phyloP scores from a whole-genome alignment of 768 basidiomycete species.

The Tremella fuciformis region DNA sequence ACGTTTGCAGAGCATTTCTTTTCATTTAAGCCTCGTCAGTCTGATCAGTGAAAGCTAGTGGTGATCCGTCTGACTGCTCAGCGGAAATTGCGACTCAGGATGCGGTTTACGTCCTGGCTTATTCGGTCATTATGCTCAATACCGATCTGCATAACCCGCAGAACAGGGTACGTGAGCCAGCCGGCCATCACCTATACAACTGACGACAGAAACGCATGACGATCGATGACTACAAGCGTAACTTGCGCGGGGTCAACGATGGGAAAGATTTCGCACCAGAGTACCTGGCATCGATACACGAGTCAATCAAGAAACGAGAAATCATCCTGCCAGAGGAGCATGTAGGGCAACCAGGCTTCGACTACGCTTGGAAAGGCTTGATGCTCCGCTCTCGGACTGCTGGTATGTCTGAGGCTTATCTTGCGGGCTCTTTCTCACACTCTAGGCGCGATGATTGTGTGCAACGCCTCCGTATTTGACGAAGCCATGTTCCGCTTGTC shows the following conservation, averaged over 20 bases:
- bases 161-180: slow-evolving; percentile 62
- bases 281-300: slow-evolving; percentile 86
- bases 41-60: no score
- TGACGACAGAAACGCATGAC: slow-evolving; percentile 82
- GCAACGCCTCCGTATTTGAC: slow-evolving; percentile 78
- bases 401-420: slow-evolving; percentile 56
- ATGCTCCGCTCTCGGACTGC: slow-evolving; percentile 74
- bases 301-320: slow-evolving; percentile 88
- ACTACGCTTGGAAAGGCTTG: slow-evolving; percentile 98
- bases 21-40: slow-evolving; percentile 72
- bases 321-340: slow-evolving; percentile 98
- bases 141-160: slow-evolving; percentile 96
- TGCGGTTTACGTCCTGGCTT: slow-evolving; percentile 88
- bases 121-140: slow-evolving; percentile 96
- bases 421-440: not conserved
- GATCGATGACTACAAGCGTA: slow-evolving; percentile 87
- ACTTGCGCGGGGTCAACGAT: slow-evolving; percentile 88
- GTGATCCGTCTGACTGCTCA: slow-evolving; percentile 46
- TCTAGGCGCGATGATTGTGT: slow-evolving; percentile 67
- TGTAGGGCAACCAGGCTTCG: slow-evolving; percentile 91
- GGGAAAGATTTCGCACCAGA: slow-evolving; percentile 76
- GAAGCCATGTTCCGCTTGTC: slow-evolving; percentile 87
- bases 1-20: slow-evolving; percentile 90
- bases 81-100: slow-evolving; percentile 88
- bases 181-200: slow-evolving; percentile 4